These are phyloP conservation scores for Ilyonectria destructans DNA, from an alignment of 2,329 filamentous ascomycete species.

Conservation along the genomic window DNA sequence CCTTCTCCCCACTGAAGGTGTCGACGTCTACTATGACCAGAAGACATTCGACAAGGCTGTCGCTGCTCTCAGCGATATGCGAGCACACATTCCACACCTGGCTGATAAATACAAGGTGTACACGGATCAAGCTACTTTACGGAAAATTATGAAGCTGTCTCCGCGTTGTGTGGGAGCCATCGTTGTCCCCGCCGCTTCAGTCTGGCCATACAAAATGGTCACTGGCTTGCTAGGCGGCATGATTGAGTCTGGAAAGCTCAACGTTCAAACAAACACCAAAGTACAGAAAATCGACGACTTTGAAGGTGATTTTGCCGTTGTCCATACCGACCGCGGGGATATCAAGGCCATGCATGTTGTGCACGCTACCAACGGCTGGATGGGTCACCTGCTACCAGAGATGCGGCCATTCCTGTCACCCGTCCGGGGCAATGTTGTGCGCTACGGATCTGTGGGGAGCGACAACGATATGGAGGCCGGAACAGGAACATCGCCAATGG, in stretches of 20 bases:
- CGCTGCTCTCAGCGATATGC: conserved; percentile 37
- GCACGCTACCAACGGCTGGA: conserved; percentile 49
- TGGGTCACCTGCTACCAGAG: conserved; percentile 45
- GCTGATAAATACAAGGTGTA: conserved; percentile 31
- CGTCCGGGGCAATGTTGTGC: conserved; percentile 25
- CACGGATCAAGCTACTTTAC: conserved; percentile 23
- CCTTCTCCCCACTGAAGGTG: conserved; percentile 22
- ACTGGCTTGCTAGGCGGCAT: conserved; percentile 31
- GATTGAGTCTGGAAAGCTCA: conserved; percentile 29
- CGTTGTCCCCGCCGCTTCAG: conserved; percentile 35
- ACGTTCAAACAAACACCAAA: conserved; percentile 43
- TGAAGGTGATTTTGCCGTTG: conserved; percentile 22
- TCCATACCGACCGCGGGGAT: conserved; percentile 41
- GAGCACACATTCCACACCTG: conserved; percentile 28
- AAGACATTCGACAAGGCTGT: conserved; percentile 35
- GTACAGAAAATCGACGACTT: conserved; percentile 33
- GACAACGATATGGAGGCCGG: neutral
- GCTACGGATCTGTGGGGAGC: neutral
- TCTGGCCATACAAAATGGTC: conserved; percentile 48
- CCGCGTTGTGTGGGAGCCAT: conserved; percentile 29
- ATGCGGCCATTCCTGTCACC: conserved; percentile 32
- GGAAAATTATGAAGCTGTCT: conserved; percentile 26
- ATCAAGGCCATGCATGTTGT: conserved; percentile 42
- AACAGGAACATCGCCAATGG: conserved; percentile 1
- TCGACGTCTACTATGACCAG: conserved; percentile 33